Percentiles rank a stretch among this genome's conserved stretches.
Evolutionary conservation across 1,284 basidiomycete species (phyloP).

Genomic region (Rhodotorula sp.): DNA sequence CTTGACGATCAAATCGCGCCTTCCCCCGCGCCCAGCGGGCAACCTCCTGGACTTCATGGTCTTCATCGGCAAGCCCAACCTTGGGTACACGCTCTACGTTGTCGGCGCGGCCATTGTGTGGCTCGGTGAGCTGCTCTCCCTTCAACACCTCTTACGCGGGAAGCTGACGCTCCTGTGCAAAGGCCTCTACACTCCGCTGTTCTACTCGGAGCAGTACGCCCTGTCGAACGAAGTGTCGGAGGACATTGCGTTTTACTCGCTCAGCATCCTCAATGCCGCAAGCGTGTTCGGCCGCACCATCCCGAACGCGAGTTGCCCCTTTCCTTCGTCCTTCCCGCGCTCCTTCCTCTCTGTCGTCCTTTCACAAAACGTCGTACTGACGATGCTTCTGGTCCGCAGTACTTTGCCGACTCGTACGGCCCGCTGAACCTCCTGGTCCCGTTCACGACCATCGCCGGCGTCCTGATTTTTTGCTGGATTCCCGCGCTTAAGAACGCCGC

Average conservation of each 20-base stretch:
- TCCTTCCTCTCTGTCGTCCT: too few species aligned
- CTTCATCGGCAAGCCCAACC: conserved; percentile 34
- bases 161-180: background rate
- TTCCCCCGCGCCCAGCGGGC: conserved; percentile 41
- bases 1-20: conserved; percentile 33
- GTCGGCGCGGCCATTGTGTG: conserved; percentile 44
- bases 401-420: conserved; percentile 44
- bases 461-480: conserved; percentile 42
- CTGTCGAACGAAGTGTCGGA: conserved; percentile 42
- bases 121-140: conserved; percentile 22
- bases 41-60: conserved; percentile 36
- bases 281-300: conserved; percentile 43
- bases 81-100: conserved; percentile 41
- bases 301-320: conserved; percentile 38
- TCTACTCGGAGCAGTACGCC: conserved; percentile 28
- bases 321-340: background rate
- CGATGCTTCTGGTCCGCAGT: background rate
- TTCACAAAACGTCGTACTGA: background rate
- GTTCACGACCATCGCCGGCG: conserved; percentile 17
- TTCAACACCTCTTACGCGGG: background rate
- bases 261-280: conserved; percentile 45
- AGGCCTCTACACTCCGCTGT: conserved; percentile 41
- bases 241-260: conserved; percentile 43
- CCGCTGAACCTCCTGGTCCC: conserved; percentile 40
- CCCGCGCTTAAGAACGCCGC: conserved; percentile 31